Conservation (phyloP, 176 grass and related monocot species). For the Chrysopogon serrulatus region DNA sequence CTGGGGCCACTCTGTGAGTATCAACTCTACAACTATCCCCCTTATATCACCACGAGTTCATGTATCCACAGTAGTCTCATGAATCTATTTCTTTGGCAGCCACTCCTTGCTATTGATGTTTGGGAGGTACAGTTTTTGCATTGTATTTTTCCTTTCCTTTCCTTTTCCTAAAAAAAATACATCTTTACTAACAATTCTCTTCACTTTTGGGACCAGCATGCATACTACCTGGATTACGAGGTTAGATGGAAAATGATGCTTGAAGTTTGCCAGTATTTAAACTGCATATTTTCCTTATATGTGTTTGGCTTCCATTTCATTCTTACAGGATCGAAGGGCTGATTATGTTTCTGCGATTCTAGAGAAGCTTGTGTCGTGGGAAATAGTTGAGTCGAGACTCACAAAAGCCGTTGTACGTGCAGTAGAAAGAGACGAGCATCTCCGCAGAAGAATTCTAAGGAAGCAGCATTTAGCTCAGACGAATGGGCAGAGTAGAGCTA, state of each 20-base stretch:
- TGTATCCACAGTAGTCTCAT: background rate
- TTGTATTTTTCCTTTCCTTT: background rate
- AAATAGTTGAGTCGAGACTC: conserved; percentile 59
- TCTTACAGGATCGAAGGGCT: conserved; percentile 60
- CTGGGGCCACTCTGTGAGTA: conserved; percentile 88
- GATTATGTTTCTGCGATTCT: conserved; percentile 70
- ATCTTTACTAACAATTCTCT: conserved; percentile 21
- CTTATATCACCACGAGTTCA: background rate
- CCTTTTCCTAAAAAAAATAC: background rate
- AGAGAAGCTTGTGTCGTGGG: conserved; percentile 90
- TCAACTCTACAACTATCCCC: background rate
- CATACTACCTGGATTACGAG: conserved; percentile 93
- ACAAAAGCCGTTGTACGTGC: conserved; percentile 31
- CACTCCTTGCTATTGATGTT: conserved; percentile 85
- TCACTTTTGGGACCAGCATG: conserved; percentile 46
- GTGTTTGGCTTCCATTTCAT: background rate
- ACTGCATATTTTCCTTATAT: background rate
- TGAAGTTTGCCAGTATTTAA: background rate
- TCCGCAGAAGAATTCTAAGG: conserved; percentile 17
- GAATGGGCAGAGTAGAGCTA: background rate
- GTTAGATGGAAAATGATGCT: conserved; percentile 28
- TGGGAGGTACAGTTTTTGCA: conserved; percentile 70
- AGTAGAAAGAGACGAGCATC: conserved; percentile 27
- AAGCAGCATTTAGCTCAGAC: conserved; percentile 17
- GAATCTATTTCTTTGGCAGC: conserved; percentile 56